Evolutionary conservation across 306 rosid genomes (phyloP).

Genomic region (Vigna hirtella): DNA sequence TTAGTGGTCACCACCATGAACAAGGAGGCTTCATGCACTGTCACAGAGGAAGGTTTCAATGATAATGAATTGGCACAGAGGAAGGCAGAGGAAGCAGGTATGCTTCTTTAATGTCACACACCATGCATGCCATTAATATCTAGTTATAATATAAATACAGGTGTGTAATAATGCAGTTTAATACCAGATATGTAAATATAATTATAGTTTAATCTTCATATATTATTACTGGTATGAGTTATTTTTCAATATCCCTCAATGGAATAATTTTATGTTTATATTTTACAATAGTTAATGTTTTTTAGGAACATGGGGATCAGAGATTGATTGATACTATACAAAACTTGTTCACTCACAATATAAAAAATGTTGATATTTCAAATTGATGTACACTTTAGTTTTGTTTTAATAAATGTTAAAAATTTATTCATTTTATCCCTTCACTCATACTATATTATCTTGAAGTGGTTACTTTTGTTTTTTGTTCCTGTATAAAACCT

Average conservation of each 20-base stretch:
- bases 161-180: conserved; percentile 1
- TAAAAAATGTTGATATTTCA: neutral
- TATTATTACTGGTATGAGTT: neutral
- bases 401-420: neutral
- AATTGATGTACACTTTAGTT: neutral
- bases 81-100: conserved; percentile 99
- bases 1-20: conserved; percentile 46
- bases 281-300: neutral
- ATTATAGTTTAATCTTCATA: neutral
- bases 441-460: neutral
- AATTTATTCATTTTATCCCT: neutral
- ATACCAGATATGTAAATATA: neutral
- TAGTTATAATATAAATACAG: neutral
- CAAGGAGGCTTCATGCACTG: conserved; percentile 52
- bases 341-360: neutral
- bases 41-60: conserved; percentile 71
- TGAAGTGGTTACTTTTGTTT: neutral
- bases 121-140: neutral
- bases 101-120: neutral
- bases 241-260: neutral
- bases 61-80: conserved; percentile 94
- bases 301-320: neutral
- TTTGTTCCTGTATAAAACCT: neutral
- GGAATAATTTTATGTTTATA: too few relatives aligned
- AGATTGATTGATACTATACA: neutral